A percentile compares a stretch with the other conserved stretches of the same genome.
phyloP scores from a whole-genome alignment of 768 basidiomycete genomes.

The Lentinula raphanica region DNA sequence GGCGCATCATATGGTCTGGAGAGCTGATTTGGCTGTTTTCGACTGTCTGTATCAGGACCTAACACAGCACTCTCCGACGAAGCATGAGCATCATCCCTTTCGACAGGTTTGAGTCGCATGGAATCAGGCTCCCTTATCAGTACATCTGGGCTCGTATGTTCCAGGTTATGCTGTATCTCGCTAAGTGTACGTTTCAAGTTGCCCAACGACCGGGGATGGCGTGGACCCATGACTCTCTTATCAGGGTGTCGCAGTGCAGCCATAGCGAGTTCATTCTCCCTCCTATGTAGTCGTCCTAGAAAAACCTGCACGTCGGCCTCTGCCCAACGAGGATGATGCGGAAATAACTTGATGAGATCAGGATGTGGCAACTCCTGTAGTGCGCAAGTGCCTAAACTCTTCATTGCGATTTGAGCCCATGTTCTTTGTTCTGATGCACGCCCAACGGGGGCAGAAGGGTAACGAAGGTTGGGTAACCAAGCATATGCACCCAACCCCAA shows the following conservation, averaged over 20 bases:
- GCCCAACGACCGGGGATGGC: not conserved
- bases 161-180: not conserved
- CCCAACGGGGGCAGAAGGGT: not conserved
- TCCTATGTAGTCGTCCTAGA: not conserved
- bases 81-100: not conserved
- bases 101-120: not conserved
- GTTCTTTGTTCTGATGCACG: not conserved
- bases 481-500: not conserved
- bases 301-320: conserved; percentile 3
- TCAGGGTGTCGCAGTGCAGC: not conserved
- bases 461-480: not conserved
- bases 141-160: not conserved
- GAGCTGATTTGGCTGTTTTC: not conserved
- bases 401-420: not conserved
- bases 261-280: not conserved
- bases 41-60: not conserved
- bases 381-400: not conserved
- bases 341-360: not conserved
- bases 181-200: conserved; percentile 1
- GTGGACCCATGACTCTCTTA: not conserved
- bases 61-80: not conserved
- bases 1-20: not conserved
- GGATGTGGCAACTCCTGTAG: conserved; percentile 2
- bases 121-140: not conserved
- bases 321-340: conserved; percentile 5